Percentiles rank a stretch among this genome's conserved stretches.
These are phyloP conservation scores for Alternaria panax DNA, from an alignment of 2,329 filamentous ascomycete species.

Conservation along the genomic window DNA sequence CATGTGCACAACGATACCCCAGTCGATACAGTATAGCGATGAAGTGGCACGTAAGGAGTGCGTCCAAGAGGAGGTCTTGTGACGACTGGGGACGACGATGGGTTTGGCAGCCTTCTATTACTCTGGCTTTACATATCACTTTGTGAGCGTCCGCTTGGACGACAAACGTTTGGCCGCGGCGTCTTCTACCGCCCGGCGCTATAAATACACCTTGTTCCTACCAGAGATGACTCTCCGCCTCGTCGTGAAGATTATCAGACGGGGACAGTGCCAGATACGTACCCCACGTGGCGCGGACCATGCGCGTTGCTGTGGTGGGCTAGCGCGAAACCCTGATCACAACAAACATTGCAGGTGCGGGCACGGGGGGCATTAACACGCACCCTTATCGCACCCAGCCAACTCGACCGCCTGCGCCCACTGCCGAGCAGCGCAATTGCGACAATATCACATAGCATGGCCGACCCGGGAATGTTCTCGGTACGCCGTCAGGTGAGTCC, in stretches of 20 bases:
- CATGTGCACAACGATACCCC: constrained; percentile 50
- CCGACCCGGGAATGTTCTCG: constrained; percentile 75
- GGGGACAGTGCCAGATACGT: constrained; percentile 13
- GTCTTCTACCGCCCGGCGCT: constrained; percentile 15
- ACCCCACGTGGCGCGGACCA: constrained; percentile 17
- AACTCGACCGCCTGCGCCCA: not conserved
- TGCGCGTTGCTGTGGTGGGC: constrained; percentile 35
- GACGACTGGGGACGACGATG: constrained; percentile 24
- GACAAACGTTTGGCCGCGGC: constrained; percentile 27
- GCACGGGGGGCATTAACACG: constrained; percentile 26
- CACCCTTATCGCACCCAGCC: constrained; percentile 17
- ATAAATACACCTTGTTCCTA: constrained; percentile 7
- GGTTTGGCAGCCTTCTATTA: constrained; percentile 12
- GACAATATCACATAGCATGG: constrained; percentile 32
- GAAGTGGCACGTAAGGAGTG: constrained; percentile 6
- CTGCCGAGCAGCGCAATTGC: constrained; percentile 11
- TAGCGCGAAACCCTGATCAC: constrained; percentile 30
- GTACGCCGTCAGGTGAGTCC: constrained; percentile 83
- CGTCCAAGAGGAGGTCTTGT: constrained; percentile 12
- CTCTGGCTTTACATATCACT: constrained; percentile 11
- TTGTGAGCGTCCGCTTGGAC: constrained; percentile 30
- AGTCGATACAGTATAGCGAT: constrained; percentile 38
- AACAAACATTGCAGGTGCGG: constrained; percentile 39
- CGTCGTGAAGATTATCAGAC: not conserved
- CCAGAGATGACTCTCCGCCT: not conserved